Evolutionary conservation across 2,329 filamentous ascomycete species (phyloP), one percentile per base, ranked within the genome.

Genomic region (Pyrenophora graminea): DNA sequence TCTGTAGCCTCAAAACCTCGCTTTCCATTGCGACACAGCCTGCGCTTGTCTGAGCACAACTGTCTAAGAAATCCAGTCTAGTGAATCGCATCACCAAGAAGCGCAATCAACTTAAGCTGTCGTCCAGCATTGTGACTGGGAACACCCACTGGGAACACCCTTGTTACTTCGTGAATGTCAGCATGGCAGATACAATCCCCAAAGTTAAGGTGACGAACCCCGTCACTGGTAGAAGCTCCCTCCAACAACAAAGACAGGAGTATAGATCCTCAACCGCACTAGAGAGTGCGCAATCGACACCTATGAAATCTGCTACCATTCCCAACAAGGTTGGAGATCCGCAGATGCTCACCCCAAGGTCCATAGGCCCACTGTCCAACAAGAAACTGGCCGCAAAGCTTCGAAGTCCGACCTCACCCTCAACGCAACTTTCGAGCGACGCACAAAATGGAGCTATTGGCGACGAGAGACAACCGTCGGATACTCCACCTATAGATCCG

Each of bases 401-500:
- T 19, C 60, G 63, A 39, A 64, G 52, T 50, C 64, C 69, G 27
- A 59, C 60, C 23, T 57, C 60, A 18, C 51, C 62, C 5, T 49
- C 57, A 8, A 46, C 60, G n/a, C 49, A 52, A 38, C 46, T 40
- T 37, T 52, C 55, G 4, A 63, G 59, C 51, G 64, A 64, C 6
- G 45, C 54, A 36, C 49, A 52, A 21, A 68, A 64, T 55, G 58
- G 60, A 19, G 54, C 40, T 30, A 33, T 46, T 17, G 62, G 56
- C 36, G 54, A 65, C 10, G 53, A 46, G 9, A 54, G 45, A 41
- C 48, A 48, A 33, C 30, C 57, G 30, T 58, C 61, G 23, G 77
- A 80, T 45, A 56, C 65, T 8, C 78, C 78, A 8, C 78, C 78
- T 21, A 86, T 87, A 55, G 86, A 89, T 70, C 86, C 86, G 49